Base-by-base conservation (phyloP, 345 rosid genomes). In the Punica granatum region DNA sequence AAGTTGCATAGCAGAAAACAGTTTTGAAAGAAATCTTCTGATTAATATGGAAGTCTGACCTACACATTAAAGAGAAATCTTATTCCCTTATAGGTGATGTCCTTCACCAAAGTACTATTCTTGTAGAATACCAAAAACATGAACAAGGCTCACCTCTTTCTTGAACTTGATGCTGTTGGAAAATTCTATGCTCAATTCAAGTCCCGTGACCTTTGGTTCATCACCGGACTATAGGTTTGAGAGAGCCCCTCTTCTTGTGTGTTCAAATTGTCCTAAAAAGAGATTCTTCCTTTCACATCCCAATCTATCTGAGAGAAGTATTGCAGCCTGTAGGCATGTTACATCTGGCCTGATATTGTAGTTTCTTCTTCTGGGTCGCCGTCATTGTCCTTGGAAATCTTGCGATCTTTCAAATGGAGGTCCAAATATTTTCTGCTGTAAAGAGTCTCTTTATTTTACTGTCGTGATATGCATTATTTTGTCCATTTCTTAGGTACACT, bases 401-500 rank as follows among this genome's bases (percentile, higher is more conserved):
- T 7, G 12, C 25, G 11, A 6, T 49, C 26, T 8, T 44, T 44
- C 4, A 44, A 44, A 44, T 44, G n/a, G n/a, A 18, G 21, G 2
- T 7, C 30, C 7, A 68, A 37, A 42, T 49, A 34, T 60, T 32
- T 6, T 60, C 21, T 36, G 21, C 14, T 32, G 14, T 35, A 33
- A 31, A 32, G 42, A 28, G 18, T 26, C 1, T 56, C 33, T 56
- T 56, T 30, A 56, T 30, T 56, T 56, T 26, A 13, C 23, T 26
- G 46, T 70, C 33, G n/a, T 15, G 13, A 13, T 68, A 44, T 43
- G 26, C 32, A 54, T 63, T 63, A 58, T 37, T 23, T 15, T 59
- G 30, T n/a, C 23, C 36, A n/a, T 21, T 28, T 21, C 74, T 70
- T 64, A 89, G 97, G 83, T 93, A 90, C 76, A 87, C 94, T 3